Base-by-base conservation (phyloP, 306 rosid genomes). In the Lathyrus oleraceus region DNA sequence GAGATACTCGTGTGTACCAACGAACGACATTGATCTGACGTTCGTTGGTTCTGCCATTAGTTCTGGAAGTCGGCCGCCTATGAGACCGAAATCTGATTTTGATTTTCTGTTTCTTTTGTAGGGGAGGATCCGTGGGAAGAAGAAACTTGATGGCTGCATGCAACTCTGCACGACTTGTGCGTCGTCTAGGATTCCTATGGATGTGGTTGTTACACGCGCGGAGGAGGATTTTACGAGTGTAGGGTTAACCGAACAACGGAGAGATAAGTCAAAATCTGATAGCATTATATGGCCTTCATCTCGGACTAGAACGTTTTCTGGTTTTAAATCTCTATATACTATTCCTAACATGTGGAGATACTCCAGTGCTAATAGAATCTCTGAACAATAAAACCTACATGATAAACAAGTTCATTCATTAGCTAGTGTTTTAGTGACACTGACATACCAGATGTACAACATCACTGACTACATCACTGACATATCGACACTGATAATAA, bases 261-360 rank as follows among this genome's bases (percentile, higher is more conserved):
- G 94, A 5, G 97, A 91, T 61, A 91, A 56, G 68, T 89, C 97
- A 2, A 91, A 91, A 79, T 91, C 96, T 0, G 97, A 91, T 56
- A 91, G 96, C 97, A 91, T 91, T 76, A 91, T 91, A 78, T 91
- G 97, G 7, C 97, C 97, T 71, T 82, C 89, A 9, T 89, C 96
- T 71, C 96, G 79, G 25, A 89, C 96, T 32, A 91, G 74, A 8
- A 91, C 88, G 25, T 91, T 91, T 69, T 91, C 97, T 12, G 94
- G 97, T 77, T 91, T 91, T 59, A 91, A 79, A 75, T 91, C 96
- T 79, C 97, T 81, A 67, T 91, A 91, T 56, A 91, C 97, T 28
- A 89, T 87, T 47, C 97, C 97, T 53, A 91, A 85, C 97, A 91
- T 89, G 83, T 91, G 97, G 60, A 91, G 89, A 71, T 91, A 91